phyloP scores from a whole-genome alignment of 768 basidiomycete species.

The Clathrus columnatus region DNA sequence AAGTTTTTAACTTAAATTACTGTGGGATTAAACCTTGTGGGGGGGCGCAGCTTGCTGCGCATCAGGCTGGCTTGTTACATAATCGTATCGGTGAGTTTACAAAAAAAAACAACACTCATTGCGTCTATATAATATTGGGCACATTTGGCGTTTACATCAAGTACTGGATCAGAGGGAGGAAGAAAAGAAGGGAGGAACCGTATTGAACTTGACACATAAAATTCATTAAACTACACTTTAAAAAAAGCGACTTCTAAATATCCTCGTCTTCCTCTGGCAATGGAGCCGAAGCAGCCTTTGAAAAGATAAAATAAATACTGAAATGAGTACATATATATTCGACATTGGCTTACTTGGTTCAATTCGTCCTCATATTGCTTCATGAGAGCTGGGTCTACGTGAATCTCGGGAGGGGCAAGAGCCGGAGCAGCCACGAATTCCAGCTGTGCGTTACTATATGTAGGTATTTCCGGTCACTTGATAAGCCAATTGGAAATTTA shows the following conservation, averaged over 20 bases:
- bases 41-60: too few relatives aligned
- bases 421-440: conserved; percentile 98
- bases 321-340: not conserved
- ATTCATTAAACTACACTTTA: not conserved
- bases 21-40: too few relatives aligned
- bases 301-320: conserved; percentile 11
- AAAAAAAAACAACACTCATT: too few relatives aligned
- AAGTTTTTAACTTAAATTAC: too few relatives aligned
- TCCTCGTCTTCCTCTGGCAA: conserved; percentile 98
- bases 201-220: too few relatives aligned
- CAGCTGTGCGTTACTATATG: conserved; percentile 63
- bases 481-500: not conserved
- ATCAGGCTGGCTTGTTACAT: too few relatives aligned
- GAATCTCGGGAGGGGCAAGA: conserved; percentile 87
- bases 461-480: not conserved
- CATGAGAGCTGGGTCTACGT: conserved; percentile 74
- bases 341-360: conserved; percentile 38
- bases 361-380: conserved; percentile 72
- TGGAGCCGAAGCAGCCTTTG: conserved; percentile 79
- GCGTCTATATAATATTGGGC: too few relatives aligned
- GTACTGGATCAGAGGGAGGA: too few relatives aligned
- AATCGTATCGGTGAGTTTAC: too few relatives aligned
- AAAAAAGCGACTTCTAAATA: conserved; percentile 33
- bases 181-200: too few relatives aligned
- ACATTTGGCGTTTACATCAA: too few relatives aligned